Evolutionary conservation across 805 yeast genomes (phyloP), one percentile per base, ranked within the genome.

Genomic region (Wickerhamomyces mucosus): DNA sequence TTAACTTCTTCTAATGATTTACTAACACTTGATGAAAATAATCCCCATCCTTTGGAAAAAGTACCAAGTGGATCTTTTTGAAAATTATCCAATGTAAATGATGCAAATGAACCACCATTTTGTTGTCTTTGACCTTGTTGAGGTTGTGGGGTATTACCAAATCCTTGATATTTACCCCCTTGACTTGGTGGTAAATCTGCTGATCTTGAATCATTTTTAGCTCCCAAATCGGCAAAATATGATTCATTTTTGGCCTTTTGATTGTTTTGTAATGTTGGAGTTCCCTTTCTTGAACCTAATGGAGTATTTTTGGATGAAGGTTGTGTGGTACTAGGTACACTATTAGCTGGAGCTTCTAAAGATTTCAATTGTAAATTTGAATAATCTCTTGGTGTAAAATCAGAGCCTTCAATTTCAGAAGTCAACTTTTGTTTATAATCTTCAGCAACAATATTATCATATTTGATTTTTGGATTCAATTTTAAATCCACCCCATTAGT

Each of bases 91-190:
- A 81, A 46, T 7, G 80, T 73, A 46, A 84, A 67, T 2, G 68
- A 67, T 8, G 78, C 51, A 22, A 72, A 56, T 7, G 76, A 59
- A 2, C 73, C 71, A 26, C 50, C 46, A 32, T 36, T 38, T 37
- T 41, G 28, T 24, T 43, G 25, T 29, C 23, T 28, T 7, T 20
- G 15, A 15, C n/a, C 14, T 11, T 45, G 50, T 9, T 43, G 37
- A 18, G 78, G 73, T 17, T 62, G 65, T 4, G 88, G 84, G 0
- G 85, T 70, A 45, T 76, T 82, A 22, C 97, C 97, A 59, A 89
- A 88, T 2, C 97, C 97, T 39, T 74, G 77, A 53, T 77, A 88
- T 52, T 77, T 81, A 31, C 96, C 97, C 39, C 97, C 97, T 58
- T 88, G 85, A 10, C 89, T 80, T 18, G 97, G 97, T 3, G 89